Percentiles rank a stretch among this genome's conserved stretches.
These are phyloP conservation scores for Pneumocystis carinii DNA, from an alignment of 1,139 yeast species.

Conservation along the genomic window DNA sequence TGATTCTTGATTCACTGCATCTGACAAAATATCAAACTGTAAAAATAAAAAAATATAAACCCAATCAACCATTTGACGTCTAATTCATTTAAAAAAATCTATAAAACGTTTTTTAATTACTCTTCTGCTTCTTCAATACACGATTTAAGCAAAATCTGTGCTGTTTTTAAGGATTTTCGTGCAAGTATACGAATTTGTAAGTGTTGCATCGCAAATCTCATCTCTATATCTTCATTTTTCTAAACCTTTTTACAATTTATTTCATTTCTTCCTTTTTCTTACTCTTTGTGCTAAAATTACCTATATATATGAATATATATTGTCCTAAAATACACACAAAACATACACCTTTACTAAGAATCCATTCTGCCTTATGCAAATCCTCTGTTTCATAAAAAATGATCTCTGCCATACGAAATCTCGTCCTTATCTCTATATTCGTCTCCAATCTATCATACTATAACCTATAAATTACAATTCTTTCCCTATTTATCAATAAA, in stretches of 20 bases:
- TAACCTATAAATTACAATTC: neutral
- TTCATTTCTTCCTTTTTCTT: neutral
- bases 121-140: neutral
- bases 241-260: neutral
- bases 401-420: neutral
- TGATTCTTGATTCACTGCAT: neutral
- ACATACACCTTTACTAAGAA: neutral
- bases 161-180: neutral
- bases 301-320: neutral
- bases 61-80: neutral
- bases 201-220: neutral
- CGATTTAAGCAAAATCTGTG: neutral
- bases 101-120: neutral
- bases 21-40: neutral
- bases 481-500: too few relatives aligned
- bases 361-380: neutral
- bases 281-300: neutral
- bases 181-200: neutral
- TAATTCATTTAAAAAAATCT: neutral
- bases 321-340: neutral
- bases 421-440: neutral
- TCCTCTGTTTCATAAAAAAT: neutral
- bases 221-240: neutral
- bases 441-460: neutral
- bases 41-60: neutral